A percentile compares a stretch with the other conserved stretches of the same genome.
Evolutionary conservation across 2,329 filamentous ascomycete genomes (phyloP).

Genomic region (Hyphodiscus sp.): DNA sequence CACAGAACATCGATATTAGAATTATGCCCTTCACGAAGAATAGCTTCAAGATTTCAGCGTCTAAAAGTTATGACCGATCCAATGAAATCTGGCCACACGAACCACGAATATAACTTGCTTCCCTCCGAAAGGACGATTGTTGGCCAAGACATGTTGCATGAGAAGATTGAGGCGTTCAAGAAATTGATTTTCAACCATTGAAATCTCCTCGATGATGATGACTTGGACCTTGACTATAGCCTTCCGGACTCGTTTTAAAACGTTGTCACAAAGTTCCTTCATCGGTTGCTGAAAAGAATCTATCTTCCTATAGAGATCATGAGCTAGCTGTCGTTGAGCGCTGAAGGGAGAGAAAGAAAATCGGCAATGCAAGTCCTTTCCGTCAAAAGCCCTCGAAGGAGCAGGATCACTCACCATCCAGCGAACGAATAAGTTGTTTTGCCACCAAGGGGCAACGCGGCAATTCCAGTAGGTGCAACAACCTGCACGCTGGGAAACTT

Average conservation of each 20-base stretch:
- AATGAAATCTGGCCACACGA: no score
- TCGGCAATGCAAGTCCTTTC: no score
- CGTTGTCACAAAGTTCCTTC: conserved; percentile 1
- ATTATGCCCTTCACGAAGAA: no score
- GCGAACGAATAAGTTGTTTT: conserved; percentile 23
- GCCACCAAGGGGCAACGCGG: conserved; percentile 22
- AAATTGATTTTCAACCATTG: conserved; percentile 27
- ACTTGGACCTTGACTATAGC: conserved; percentile 11
- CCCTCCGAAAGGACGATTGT: conserved; percentile 20
- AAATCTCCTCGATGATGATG: conserved; percentile 25
- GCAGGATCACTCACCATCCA: conserved; percentile 15
- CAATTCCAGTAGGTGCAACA: conserved; percentile 24
- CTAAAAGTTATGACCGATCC: no score
- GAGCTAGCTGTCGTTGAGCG: no score
- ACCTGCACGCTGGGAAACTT: conserved; percentile 16
- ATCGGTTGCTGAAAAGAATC: conserved; percentile 18
- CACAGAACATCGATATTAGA: no score
- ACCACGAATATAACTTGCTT: conserved; percentile 24
- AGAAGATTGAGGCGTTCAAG: conserved; percentile 21
- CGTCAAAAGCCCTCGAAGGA: no score
- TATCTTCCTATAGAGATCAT: conserved; percentile 8
- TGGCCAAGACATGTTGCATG: conserved; percentile 11
- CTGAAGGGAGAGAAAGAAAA: no score
- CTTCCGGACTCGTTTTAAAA: conserved; percentile 1
- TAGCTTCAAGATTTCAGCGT: no score